Evolutionary conservation across 495 filamentous ascomycete species (phyloP), one percentile per base, ranked within the genome.

Genomic region (Podospora pseudocomata): DNA sequence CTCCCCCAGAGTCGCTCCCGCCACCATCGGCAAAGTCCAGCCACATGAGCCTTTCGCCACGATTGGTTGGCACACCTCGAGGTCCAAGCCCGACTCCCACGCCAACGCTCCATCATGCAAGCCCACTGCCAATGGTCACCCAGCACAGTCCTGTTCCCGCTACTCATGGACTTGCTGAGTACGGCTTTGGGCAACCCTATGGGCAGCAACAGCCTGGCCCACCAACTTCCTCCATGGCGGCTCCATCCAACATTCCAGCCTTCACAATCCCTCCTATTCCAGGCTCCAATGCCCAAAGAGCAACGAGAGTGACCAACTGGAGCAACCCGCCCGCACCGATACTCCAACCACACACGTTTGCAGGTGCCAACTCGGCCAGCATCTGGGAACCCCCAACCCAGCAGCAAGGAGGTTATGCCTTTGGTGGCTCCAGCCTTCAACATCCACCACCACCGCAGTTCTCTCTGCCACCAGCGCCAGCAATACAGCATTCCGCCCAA

Each of bases 291-390:
- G 16, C 55, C 6, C 61, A 34, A n/a, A 75, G 77, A 53, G 74
- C 76, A 20, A 65, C 80, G 6, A 80, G 80, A 11, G 73, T 77
- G 9, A 74, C 77, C 5, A 76, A 81, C 67, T 84, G 81, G 81
- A 80, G 49, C 72, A 77, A 73, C 55, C 77, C 85, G 0, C 86
- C 86, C 4, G 84, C 84, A 5, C 79, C 82, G 2, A 83, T 87
- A 79, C 70, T 85, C 77, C 67, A 86, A 72, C 67, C 80, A 73
- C 70, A 85, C 75, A 62, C 69, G 26, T 75, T 73, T 55, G 65
- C 65, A n/a, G 64, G 68, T 49, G 39, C 23, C 3, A 64, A 54
- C 56, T 30, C 55, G 13, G 67, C 60, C 26, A 57, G 63, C 57
- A 67, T 71, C 55, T 74, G 71, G 70, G 62, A 68, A 27, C 69